These are phyloP conservation scores for Coniochaeta sp. DNA, from an alignment of 2,329 filamentous ascomycete genomes.

Conservation along the genomic window DNA sequence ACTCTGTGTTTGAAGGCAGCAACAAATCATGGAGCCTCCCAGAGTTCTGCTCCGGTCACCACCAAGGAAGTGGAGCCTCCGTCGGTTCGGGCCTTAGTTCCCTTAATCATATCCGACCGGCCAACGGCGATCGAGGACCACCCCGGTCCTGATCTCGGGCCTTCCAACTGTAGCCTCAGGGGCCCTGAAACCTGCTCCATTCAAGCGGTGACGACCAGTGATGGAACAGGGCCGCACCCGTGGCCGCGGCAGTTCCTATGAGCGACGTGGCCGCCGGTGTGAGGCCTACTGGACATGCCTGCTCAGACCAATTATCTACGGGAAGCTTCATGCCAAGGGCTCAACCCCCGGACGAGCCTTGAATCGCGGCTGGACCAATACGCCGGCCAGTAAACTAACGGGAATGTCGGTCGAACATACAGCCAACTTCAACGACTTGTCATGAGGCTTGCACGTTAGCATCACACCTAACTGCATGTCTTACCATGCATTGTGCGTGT, in stretches of 20 bases:
- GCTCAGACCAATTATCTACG: not conserved
- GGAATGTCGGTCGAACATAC: not conserved
- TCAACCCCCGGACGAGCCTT: not conserved
- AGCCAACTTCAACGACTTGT: not conserved
- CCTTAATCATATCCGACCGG: not conserved
- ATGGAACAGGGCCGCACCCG: not conserved
- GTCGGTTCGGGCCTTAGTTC: not conserved
- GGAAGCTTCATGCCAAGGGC: not conserved
- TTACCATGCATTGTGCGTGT: not conserved
- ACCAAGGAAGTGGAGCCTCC: not conserved
- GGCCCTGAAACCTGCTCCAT: not conserved
- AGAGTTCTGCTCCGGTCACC: not conserved
- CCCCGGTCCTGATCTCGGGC: conserved; percentile 3
- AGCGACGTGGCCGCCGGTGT: not conserved
- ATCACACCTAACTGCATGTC: not conserved
- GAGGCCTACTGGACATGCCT: not conserved
- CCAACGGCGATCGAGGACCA: conserved; percentile 10
- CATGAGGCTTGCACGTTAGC: not conserved
- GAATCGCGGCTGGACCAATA: not conserved
- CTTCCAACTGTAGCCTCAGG: not conserved
- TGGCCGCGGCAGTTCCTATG: not conserved
- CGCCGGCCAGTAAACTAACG: not conserved
- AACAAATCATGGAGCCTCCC: not conserved
- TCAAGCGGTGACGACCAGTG: not conserved
- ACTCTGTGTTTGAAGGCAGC: not conserved